Percentiles rank a stretch among this genome's conserved stretches.
phyloP scores from a whole-genome alignment of 2,329 filamentous ascomycete genomes.

The Pseudonectria buxi region DNA sequence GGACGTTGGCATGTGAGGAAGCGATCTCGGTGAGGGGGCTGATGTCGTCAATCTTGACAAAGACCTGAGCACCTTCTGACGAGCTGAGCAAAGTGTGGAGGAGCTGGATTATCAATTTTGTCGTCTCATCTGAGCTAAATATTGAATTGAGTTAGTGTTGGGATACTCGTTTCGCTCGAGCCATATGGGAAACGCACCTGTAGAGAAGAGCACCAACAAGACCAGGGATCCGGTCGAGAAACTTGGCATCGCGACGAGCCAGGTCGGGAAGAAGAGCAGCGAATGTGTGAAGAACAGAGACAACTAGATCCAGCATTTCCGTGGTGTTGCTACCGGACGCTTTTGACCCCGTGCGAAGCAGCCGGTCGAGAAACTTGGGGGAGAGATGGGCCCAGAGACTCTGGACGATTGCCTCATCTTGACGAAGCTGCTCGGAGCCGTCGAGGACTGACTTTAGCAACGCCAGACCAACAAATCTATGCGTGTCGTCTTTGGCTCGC shows the following conservation, averaged over 20 bases:
- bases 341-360: slow-evolving; percentile 48
- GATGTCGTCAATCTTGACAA: slow-evolving; percentile 45
- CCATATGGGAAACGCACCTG: slow-evolving; percentile 35
- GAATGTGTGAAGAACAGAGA: slow-evolving; percentile 58
- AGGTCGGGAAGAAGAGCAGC: slow-evolving; percentile 47
- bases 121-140: slow-evolving; percentile 45
- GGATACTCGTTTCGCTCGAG: background rate
- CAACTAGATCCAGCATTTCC: slow-evolving; percentile 57
- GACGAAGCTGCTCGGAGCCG: slow-evolving; percentile 45
- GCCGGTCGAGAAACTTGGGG: slow-evolving; percentile 56
- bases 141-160: background rate
- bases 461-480: slow-evolving; percentile 60
- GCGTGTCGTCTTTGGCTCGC: slow-evolving; percentile 56
- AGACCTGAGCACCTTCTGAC: slow-evolving; percentile 40
- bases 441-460: slow-evolving; percentile 61
- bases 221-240: slow-evolving; percentile 46
- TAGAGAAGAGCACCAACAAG: slow-evolving; percentile 47
- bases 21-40: slow-evolving; percentile 51
- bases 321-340: slow-evolving; percentile 38
- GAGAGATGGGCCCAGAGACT: slow-evolving; percentile 54
- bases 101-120: slow-evolving; percentile 47
- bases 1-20: slow-evolving; percentile 43
- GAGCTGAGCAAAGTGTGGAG: slow-evolving; percentile 49
- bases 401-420: slow-evolving; percentile 39
- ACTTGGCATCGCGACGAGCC: slow-evolving; percentile 35